Evolutionary conservation across 768 basidiomycete species (phyloP).

Genomic region (Crassisporium funariophilum): DNA sequence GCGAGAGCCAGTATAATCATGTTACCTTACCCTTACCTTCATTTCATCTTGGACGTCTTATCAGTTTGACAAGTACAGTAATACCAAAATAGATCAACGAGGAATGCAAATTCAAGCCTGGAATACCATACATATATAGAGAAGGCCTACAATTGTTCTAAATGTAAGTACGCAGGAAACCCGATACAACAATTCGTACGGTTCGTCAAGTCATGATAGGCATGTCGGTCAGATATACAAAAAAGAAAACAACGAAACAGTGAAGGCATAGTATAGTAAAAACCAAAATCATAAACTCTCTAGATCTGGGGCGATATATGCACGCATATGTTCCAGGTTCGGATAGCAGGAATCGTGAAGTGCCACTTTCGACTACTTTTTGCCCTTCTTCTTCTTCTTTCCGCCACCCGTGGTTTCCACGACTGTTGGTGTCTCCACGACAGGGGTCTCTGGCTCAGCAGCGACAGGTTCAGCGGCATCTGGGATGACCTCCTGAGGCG

Average conservation of each 20-base stretch:
- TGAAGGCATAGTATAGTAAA: too few relatives aligned
- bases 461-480: constrained; percentile 1
- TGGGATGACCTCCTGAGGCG: not conserved
- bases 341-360: not conserved
- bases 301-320: not conserved
- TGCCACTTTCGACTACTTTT: constrained; percentile 13
- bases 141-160: too few relatives aligned
- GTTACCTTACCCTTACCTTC: too few relatives aligned
- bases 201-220: constrained; percentile 2
- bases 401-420: not conserved
- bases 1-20: too few relatives aligned
- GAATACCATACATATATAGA: too few relatives aligned
- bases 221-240: not conserved
- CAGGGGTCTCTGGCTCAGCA: not conserved
- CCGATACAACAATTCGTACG: not conserved
- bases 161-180: not conserved
- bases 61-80: too few relatives aligned
- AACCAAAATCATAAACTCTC: too few relatives aligned
- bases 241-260: not conserved
- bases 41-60: too few relatives aligned
- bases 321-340: not conserved
- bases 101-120: too few relatives aligned
- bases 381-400: constrained; percentile 21
- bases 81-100: too few relatives aligned
- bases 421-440: not conserved